Evolutionary conservation across 495 filamentous ascomycete species (phyloP), one percentile per base, ranked within the genome.

Genomic region (Amphirosellinia nigrospora): DNA sequence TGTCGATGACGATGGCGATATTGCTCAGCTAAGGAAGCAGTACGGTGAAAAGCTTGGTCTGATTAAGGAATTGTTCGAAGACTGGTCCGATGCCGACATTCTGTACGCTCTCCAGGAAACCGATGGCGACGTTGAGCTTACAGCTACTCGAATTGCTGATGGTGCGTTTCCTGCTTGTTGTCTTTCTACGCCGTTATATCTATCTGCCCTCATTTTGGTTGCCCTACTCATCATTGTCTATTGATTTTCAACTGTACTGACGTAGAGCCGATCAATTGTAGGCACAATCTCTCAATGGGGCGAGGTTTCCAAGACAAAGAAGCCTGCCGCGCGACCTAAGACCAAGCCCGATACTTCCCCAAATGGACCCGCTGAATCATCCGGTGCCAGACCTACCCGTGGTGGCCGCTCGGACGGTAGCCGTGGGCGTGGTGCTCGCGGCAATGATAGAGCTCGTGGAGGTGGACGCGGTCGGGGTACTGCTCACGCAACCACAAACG

Each of bases 201-300:
- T 30, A 23, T 41, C 13, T 3, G 10, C 45, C 1, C 38, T 30
- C 21, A 13, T 23, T 23, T 48, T 6, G 15, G 3, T 32, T 32
- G 26, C 3, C 19, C 13, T 19, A 26, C 28, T 52, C 38, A 52
- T 52, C 21, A 23, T 52, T 15, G 23, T 39, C 16, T 28, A 23
- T 41, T 65, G n/a, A 61, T 72, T 73, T 64, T 30, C 26, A 65
- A 23, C 16, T 61, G 70, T 69, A 66, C 72, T 82, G 64, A 81
- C 73, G 71, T 71, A 28, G 52, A 59, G 23, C 60, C 26, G 3
- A 36, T 36, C 43, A 36, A 64, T 56, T 56, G 36, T 75, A 98
- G 95, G 95, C 72, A 90, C 90, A 66, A 91, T 97, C 73, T 89
- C 94, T 71, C 94, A 95, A 85, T 99, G 96, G 92, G 92, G 90